Evolutionary conservation across 768 basidiomycete species (phyloP), one percentile per base, ranked within the genome.

Genomic region (Lepiota subincarnata): DNA sequence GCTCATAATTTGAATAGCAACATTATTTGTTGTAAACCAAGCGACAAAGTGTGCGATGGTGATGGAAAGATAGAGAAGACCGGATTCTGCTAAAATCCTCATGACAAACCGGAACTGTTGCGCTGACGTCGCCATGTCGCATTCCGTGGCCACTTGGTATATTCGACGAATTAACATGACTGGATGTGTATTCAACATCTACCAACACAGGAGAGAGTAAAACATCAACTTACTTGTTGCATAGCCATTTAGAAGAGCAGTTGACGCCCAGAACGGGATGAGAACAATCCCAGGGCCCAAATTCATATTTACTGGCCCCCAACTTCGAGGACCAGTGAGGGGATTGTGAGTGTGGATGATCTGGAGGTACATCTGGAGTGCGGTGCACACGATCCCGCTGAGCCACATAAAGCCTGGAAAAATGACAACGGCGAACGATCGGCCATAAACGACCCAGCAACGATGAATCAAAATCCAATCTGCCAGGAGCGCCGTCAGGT

Each of bases 21-120:
- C n/a, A n/a, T 35, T 39, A 34, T 48, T 20, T 1, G 36, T 12
- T 5, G 39, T 34, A 22, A 47, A 42, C 46, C 47, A 55, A 16
- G 34, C 46, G 5, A 48, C 8, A 26, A 48, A 55, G 11, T 55
- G 53, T 2, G 38, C 53, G 14, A 48, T n/a, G 5, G 46, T 41
- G 7, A 55, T 42, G 5, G 40, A 38, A 4, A 55, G n/a, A 26
- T 55, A 48, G 7, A 55, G 34, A 13, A 48, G 6, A 1, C 53
- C 53, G 3, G 53, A 55, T 39, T 55, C 53, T 16, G 40, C 39
- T 1, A 55, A 36, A 14, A 55, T 41, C 0, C 53, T 24, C 4
- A 48, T 42, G 24, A 55, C 28, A 10, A 42, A 41, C 5, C 39
- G 38, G 19, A 42, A n/a, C 20, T 42, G 39, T 20, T 20, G 42